These are phyloP conservation scores for Backusella luteola DNA, from an alignment of 192 early-diverging fungal genomes.

Conservation along the genomic window DNA sequence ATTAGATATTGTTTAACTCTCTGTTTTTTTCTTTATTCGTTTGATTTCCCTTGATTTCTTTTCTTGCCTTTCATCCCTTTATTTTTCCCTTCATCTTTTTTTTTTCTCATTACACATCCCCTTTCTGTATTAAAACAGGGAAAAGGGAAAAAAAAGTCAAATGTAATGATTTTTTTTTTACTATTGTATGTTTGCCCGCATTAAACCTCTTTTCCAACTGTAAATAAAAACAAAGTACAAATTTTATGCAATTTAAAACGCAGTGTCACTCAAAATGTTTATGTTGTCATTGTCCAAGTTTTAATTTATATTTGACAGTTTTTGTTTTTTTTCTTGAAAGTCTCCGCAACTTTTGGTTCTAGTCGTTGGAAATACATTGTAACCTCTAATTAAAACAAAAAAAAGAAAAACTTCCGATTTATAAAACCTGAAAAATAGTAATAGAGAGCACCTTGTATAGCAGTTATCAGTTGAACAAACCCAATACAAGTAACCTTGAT, in stretches of 20 bases:
- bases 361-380: background rate
- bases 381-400: background rate
- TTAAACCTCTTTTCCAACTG: background rate
- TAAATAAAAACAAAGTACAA: background rate
- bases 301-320: no score
- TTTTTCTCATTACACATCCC: background rate
- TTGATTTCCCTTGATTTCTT: background rate
- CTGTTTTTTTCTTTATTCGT: background rate
- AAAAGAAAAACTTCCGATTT: background rate
- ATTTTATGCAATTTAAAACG: background rate
- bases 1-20: background rate
- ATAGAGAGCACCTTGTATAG: background rate
- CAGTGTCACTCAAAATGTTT: background rate
- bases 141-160: background rate
- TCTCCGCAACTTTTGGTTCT: background rate
- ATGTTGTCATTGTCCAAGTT: no score
- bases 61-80: background rate
- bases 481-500: background rate
- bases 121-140: background rate
- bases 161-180: background rate
- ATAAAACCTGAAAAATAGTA: background rate
- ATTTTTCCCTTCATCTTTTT: background rate
- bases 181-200: background rate
- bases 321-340: background rate
- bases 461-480: background rate